Evolutionary conservation across 306 rosid genomes (phyloP), one percentile per base, ranked within the genome.

Genomic region (Vigna radiata): DNA sequence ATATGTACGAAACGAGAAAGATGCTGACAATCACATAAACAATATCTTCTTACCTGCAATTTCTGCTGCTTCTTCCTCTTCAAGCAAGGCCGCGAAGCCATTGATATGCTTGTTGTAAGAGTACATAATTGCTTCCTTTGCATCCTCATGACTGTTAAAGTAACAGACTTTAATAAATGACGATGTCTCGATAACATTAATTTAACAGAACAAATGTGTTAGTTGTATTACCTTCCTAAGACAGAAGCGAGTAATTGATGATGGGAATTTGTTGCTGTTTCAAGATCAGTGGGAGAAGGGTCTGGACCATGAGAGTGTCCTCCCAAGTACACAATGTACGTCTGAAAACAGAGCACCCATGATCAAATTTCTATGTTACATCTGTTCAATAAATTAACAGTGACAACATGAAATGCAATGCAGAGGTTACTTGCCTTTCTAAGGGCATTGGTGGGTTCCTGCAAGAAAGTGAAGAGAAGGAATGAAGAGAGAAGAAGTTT

Each of bases 11-110:
- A 59, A 12, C 0, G 10, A 25, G 12, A 17, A 17, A 0, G 37
- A 25, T 25, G 39, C 8, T 10, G 4, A 11, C 11, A 54, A 18
- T 79, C 2, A 41, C 13, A 0, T 9, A 44, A 21, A 2, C 14
- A 44, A 0, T 44, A 2, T 73, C 21, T 15, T 52, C 82, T 82
- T 27, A 91, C 97, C 78, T 56, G 79, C 81, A 52, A 91, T 74
- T 29, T 8, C 61, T 6, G 49, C 41, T 3, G 88, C 94, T 61
- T 88, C 83, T 53, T 83, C 70, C 9, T 89, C 88, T 4, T 87
- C 86, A 16, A 91, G 87, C 9, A 79, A 11, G 5, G 94, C 97
- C 9, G 94, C 94, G 60, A 91, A 91, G 0, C 97, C 97, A 73
- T 91, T 91, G 4, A 91, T 88, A 13, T 78, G 23, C 49, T 70